These are phyloP conservation scores for Gremmenia infestans DNA, from an alignment of 2,329 filamentous ascomycete species.

Conservation along the genomic window DNA sequence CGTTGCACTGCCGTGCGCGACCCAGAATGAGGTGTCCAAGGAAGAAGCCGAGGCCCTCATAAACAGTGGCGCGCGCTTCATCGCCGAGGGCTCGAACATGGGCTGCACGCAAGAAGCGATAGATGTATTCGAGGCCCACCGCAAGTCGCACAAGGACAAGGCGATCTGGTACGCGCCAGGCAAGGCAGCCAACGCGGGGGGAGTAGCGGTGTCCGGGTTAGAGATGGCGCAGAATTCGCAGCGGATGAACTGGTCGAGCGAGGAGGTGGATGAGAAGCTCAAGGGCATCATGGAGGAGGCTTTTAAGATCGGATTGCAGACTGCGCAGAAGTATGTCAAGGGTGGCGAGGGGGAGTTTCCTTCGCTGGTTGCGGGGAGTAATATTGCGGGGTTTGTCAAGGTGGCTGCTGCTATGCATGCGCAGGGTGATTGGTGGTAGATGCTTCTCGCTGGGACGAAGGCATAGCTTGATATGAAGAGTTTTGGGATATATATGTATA, in stretches of 20 bases:
- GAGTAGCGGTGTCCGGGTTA: constrained; percentile 92
- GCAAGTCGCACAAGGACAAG: constrained; percentile 60
- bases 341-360: constrained; percentile 78
- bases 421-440: constrained; percentile 84
- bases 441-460: neutral
- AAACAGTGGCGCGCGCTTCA: constrained; percentile 69
- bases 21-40: constrained; percentile 93
- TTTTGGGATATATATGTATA: neutral
- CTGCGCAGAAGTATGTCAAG: constrained; percentile 82
- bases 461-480: too few relatives aligned
- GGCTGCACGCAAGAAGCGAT: constrained; percentile 95
- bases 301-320: constrained; percentile 84
- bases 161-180: constrained; percentile 95
- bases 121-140: constrained; percentile 79
- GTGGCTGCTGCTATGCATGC: constrained; percentile 91
- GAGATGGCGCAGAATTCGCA: constrained; percentile 99
- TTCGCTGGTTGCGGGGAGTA: constrained; percentile 85
- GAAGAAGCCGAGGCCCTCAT: constrained; percentile 85
- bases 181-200: constrained; percentile 96
- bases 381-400: constrained; percentile 98
- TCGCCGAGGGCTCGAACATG: constrained; percentile 99
- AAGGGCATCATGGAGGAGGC: constrained; percentile 93
- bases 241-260: constrained; percentile 76
- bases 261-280: constrained; percentile 89
- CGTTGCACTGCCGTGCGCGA: constrained; percentile 86